Evolutionary conservation across 2,329 filamentous ascomycete genomes (phyloP), one percentile per base, ranked within the genome.

Genomic region (Ophiocordyceps camponoti-floridani): DNA sequence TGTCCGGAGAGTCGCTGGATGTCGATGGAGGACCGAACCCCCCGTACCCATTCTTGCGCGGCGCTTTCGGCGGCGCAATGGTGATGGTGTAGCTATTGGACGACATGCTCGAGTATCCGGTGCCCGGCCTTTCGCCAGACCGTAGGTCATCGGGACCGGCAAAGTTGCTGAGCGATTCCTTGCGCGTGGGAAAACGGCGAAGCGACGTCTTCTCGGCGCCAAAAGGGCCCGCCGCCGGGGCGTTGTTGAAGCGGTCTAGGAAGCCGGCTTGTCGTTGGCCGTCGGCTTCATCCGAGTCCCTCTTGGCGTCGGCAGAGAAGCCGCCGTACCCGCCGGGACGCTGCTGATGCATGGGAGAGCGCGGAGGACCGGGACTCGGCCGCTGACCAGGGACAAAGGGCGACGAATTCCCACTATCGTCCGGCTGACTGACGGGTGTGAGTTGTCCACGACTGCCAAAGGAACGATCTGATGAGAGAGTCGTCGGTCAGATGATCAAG

Each of bases 181-280:
- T 57, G n/a, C 53, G 53, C 4, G 53, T 52, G 4, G 60, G 53
- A 30, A 62, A 61, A 13, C 56, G 53, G n/a, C 51, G 35, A 16
- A 37, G 52, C 26, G 50, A 46, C 4, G 60, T 62, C 50, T 62
- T 60, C 49, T 55, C 61, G 30, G 68, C 58, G 49, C 77, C 75
- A 52, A 84, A 83, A 0, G 80, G 79, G 0, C 77, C 79, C 1
- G 79, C 75, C 1, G 75, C 69, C 53, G 84, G 79, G 9, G 65
- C 70, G 51, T 83, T 37, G 35, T 37, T 73, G 68, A 84, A 75
- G 44, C 76, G 72, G 49, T 74, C 69, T 51, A 82, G 54, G 27
- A 84, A 53, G 35, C 55, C 50, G 16, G 44, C 44, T 37, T 5
- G 35, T 37, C 35, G 27, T 51, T 51, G 14, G 16, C 43, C 10